Conservation (phyloP, 2,329 filamentous ascomycete genomes). For the Sphaerulina vaccinii region DNA sequence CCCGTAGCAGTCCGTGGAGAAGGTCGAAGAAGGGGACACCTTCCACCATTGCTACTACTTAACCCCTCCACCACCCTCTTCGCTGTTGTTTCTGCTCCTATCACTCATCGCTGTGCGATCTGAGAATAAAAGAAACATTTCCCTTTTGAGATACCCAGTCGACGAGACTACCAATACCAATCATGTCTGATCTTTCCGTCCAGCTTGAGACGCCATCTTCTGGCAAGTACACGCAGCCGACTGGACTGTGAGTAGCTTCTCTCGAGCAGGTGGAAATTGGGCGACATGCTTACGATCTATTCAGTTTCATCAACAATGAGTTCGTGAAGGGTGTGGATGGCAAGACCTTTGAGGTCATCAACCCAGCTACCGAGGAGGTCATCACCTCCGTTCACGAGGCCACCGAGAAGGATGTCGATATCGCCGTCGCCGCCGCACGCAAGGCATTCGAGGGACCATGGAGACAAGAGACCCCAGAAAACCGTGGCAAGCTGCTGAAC, state of each 20-base stretch:
- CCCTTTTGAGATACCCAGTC: slow-evolving; percentile 26
- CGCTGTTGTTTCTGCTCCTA: slow-evolving; percentile 7
- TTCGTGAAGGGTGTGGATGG: slow-evolving; percentile 81
- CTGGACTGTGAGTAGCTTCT: slow-evolving; percentile 50
- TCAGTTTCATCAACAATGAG: slow-evolving; percentile 88
- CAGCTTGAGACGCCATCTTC: slow-evolving; percentile 68
- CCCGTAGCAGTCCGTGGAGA: slow-evolving; percentile 7
- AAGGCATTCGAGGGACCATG: slow-evolving; percentile 72
- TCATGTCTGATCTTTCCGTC: slow-evolving; percentile 50
- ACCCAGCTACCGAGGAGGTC: slow-evolving; percentile 79
- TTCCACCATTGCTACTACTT: slow-evolving; percentile 25
- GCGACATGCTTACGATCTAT: neutral
- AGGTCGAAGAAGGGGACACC: slow-evolving; percentile 3
- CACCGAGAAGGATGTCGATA: slow-evolving; percentile 78
- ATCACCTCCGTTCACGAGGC: slow-evolving; percentile 82
- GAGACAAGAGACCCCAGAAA: slow-evolving; percentile 69
- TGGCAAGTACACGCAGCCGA: slow-evolving; percentile 57
- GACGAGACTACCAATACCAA: slow-evolving; percentile 15
- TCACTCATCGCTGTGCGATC: slow-evolving; percentile 28
- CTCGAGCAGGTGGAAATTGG: neutral
- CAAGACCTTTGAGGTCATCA: slow-evolving; percentile 89
- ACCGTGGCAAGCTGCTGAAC: slow-evolving; percentile 66
- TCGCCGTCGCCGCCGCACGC: slow-evolving; percentile 81
- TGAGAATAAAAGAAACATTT: slow-evolving; percentile 11
- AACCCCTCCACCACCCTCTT: slow-evolving; percentile 26